phyloP scores from a whole-genome alignment of 208 protist genomes.

The Phytomonas sp. region DNA sequence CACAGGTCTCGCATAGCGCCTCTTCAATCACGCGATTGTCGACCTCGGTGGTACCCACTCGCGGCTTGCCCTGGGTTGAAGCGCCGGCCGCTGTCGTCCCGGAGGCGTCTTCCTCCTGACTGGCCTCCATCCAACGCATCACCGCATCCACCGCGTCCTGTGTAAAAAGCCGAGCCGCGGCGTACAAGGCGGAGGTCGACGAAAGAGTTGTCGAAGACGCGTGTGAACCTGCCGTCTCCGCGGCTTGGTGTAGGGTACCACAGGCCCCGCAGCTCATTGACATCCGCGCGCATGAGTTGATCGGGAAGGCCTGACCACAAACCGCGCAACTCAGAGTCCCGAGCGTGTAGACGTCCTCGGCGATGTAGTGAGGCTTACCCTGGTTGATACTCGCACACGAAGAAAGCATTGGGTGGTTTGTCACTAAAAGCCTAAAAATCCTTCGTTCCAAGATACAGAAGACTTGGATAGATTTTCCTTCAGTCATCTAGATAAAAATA shows the following conservation, averaged over 20 bases:
- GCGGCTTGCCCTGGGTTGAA: neutral
- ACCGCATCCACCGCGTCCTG: conserved; percentile 21
- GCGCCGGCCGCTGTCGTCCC: neutral
- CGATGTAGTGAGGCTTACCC: conserved; percentile 28
- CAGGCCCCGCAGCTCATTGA: conserved; percentile 22
- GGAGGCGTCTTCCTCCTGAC: conserved; percentile 9
- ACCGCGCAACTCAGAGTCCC: conserved; percentile 58
- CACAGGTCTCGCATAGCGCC: conserved; percentile 79
- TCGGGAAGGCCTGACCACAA: conserved; percentile 52
- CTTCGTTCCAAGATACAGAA: neutral
- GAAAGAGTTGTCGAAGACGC: conserved; percentile 4
- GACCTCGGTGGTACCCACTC: conserved; percentile 38
- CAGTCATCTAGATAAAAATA: neutral
- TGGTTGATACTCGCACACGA: neutral
- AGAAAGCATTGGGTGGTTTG: neutral
- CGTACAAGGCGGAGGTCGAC: neutral
- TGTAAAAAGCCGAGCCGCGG: conserved; percentile 44
- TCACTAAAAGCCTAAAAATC: neutral
- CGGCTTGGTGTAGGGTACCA: conserved; percentile 24
- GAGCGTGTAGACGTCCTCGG: conserved; percentile 37
- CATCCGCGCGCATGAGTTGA: conserved; percentile 19
- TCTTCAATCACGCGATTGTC: conserved; percentile 84
- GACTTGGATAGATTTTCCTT: neutral
- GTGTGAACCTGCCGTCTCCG: conserved; percentile 16
- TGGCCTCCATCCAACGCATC: too few relatives aligned